These are phyloP conservation scores for Pontederia paniculata DNA, from an alignment of 176 grass and related monocot genomes.

Conservation along the genomic window DNA sequence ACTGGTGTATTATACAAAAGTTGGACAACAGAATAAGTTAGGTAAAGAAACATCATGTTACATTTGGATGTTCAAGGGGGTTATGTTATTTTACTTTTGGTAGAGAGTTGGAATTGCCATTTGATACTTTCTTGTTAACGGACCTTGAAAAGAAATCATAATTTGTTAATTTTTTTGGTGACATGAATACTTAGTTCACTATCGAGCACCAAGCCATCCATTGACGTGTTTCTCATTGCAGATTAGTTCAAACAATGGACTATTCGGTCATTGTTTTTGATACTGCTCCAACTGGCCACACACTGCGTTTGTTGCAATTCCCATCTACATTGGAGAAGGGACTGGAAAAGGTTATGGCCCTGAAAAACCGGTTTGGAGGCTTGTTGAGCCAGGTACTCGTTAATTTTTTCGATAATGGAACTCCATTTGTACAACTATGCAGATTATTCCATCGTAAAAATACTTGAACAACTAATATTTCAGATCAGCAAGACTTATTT, in stretches of 20 bases:
- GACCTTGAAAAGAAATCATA: too few species aligned
- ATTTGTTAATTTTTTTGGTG: too few species aligned
- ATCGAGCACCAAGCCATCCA: neutral
- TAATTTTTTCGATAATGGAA: conserved; percentile 14
- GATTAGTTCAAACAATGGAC: conserved; percentile 99
- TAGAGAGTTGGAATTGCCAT: too few species aligned
- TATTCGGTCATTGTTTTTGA: conserved; percentile 99
- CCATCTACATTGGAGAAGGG: conserved; percentile 97
- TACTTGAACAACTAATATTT: neutral
- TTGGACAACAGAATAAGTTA: too few species aligned
- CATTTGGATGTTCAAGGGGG: too few species aligned
- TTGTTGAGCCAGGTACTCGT: conserved; percentile 71
- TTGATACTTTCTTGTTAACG: too few species aligned
- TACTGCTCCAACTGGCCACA: conserved; percentile 97
- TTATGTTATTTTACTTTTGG: too few species aligned
- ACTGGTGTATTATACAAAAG: too few species aligned
- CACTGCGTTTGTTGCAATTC: conserved; percentile 86
- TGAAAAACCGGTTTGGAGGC: conserved; percentile 95
- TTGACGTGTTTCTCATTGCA: conserved; percentile 20
- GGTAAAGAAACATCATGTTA: too few species aligned
- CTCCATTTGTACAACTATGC: conserved; percentile 4
- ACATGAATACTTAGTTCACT: too few species aligned
- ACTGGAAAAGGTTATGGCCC: conserved; percentile 84
- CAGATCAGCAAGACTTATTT: neutral
- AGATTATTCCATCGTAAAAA: neutral